These are phyloP conservation scores for Podaxis pistillaris DNA, from an alignment of 768 basidiomycete species.

Conservation along the genomic window DNA sequence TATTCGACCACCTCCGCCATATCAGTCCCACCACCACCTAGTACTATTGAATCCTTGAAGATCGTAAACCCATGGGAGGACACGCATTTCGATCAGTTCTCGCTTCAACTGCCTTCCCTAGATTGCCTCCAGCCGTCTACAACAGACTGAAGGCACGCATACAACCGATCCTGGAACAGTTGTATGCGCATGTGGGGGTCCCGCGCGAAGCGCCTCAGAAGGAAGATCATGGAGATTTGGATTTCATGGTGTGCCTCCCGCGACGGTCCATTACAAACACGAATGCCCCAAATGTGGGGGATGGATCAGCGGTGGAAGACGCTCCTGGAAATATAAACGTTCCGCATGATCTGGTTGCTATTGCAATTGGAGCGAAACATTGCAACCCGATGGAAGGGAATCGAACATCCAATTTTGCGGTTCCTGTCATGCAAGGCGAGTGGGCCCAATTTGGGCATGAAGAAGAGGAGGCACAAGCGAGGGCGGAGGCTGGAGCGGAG, in stretches of 20 bases:
- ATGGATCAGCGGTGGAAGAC: not conserved
- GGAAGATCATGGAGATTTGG: constrained; percentile 64
- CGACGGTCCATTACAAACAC: not conserved
- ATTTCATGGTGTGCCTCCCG: constrained; percentile 60
- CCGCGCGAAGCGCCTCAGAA: constrained; percentile 69
- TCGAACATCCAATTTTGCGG: constrained; percentile 63
- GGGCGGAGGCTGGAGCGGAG: constrained; percentile 23
- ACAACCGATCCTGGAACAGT: constrained; percentile 34
- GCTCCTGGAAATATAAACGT: constrained; percentile 18
- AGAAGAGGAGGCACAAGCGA: constrained; percentile 27
- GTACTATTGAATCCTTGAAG: not conserved
- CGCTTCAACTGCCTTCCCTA: constrained; percentile 49
- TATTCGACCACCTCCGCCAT: not conserved
- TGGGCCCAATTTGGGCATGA: constrained; percentile 31
- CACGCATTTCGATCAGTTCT: constrained; percentile 57
- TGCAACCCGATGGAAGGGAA: constrained; percentile 48
- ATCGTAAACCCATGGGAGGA: constrained; percentile 49
- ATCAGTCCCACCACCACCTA: not conserved
- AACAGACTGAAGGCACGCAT: constrained; percentile 45
- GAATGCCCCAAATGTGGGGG: not conserved
- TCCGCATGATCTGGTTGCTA: constrained; percentile 35
- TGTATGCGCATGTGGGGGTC: constrained; percentile 52
- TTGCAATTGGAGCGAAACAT: constrained; percentile 45
- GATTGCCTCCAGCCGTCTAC: constrained; percentile 60
- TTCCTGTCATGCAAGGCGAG: constrained; percentile 41